phyloP scores from a whole-genome alignment of 176 grass and related monocot genomes.

The Bolboschoenus planiculmis region DNA sequence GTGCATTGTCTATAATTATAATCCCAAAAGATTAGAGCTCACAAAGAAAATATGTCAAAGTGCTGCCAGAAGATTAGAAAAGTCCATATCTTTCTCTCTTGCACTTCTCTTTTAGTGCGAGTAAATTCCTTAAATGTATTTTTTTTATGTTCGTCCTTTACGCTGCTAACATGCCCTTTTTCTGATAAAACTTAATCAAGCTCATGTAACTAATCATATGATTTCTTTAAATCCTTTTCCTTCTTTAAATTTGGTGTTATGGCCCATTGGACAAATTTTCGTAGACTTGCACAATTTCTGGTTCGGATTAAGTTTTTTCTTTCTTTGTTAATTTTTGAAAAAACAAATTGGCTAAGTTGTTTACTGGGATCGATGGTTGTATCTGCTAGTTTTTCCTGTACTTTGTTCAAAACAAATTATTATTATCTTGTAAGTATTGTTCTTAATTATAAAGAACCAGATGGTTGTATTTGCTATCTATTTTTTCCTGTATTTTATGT shows the following conservation, averaged over 20 bases:
- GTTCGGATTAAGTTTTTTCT: not conserved
- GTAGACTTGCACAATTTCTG: no score
- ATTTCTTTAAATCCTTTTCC: not conserved
- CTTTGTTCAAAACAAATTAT: not conserved
- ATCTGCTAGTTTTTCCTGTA: not conserved
- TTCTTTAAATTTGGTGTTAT: not conserved
- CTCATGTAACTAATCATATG: not conserved
- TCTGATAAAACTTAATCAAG: not conserved
- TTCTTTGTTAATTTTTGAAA: not conserved
- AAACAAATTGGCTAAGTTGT: not conserved
- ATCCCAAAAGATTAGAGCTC: no score
- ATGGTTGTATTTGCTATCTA: not conserved
- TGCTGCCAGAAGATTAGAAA: not conserved
- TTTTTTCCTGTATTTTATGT: not conserved
- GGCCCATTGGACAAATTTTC: no score
- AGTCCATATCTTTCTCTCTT: not conserved
- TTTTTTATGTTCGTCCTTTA: not conserved
- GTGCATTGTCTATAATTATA: no score
- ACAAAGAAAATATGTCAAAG: no score
- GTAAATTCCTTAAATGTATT: not conserved
- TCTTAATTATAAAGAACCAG: not conserved
- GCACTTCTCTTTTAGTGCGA: not conserved
- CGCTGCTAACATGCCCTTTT: not conserved
- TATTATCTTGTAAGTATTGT: not conserved
- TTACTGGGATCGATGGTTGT: not conserved